Evolutionary conservation across 2,329 filamentous ascomycete genomes (phyloP).

Genomic region (Paraphoma chrysanthemicola): DNA sequence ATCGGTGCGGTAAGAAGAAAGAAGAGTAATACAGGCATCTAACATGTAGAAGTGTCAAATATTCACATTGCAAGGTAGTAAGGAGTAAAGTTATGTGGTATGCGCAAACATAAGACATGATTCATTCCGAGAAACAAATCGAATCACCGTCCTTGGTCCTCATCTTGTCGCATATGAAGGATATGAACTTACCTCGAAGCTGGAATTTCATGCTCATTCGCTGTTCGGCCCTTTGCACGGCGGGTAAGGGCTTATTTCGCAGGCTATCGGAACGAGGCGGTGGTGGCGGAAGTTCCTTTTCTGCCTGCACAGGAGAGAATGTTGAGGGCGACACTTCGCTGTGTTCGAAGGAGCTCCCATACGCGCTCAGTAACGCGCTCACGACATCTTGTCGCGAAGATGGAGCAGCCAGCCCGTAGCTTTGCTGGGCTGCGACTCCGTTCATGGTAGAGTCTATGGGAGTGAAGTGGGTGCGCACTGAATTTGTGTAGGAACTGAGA

Average conservation of each 20-base stretch:
- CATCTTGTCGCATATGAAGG: too few relatives aligned
- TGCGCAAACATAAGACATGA: neutral
- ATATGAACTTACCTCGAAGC: constrained; percentile 35
- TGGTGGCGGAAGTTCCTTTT: constrained; percentile 42
- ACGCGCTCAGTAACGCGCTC: constrained; percentile 48
- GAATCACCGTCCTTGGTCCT: too few relatives aligned
- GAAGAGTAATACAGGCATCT: neutral
- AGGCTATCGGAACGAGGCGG: constrained; percentile 32
- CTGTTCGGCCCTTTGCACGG: constrained; percentile 25
- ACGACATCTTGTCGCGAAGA: constrained; percentile 46
- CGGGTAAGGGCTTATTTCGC: constrained; percentile 34
- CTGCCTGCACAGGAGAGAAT: constrained; percentile 29
- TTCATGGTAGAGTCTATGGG: constrained; percentile 25
- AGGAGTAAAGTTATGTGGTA: too few relatives aligned
- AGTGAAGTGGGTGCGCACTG: too few relatives aligned
- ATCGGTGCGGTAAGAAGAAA: neutral
- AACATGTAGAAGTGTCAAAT: too few relatives aligned
- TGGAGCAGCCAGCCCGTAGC: constrained; percentile 30
- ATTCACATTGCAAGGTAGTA: too few relatives aligned
- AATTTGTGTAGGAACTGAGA: neutral
- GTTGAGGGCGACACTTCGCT: constrained; percentile 29
- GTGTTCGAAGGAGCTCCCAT: constrained; percentile 40
- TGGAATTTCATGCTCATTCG: constrained; percentile 42
- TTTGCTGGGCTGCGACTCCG: constrained; percentile 31
- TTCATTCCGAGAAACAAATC: neutral